Base-by-base conservation (phyloP, 2,329 filamentous ascomycete species). In the Xylaria sp. region DNA sequence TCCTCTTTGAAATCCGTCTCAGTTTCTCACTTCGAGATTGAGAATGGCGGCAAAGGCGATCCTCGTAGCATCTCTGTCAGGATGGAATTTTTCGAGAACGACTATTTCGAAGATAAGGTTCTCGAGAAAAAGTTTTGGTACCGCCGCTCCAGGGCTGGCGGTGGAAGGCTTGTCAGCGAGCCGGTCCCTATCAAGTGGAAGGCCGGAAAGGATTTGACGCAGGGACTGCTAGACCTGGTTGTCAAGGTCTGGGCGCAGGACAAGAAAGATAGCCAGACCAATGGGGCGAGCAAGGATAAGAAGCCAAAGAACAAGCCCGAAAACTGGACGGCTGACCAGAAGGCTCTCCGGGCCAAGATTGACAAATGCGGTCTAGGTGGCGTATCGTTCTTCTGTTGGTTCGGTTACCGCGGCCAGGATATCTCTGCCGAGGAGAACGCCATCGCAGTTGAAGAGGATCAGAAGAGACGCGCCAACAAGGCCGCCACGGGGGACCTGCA, bases 51-150 rank as follows among this genome's bases (percentile, higher is more conserved):
- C 63, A 81, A 84, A 66, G 93, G 92, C 77, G 92, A 96, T 77
- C 95, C 95, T 25, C 90, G 94, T 80, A 94, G 90, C 82, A 80
- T 98, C 75, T 84, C 87, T 69, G 88, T 97, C 84, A 90, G 84
- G 71, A 94, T 96, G 78, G 90, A 92, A 76, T 97, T 97, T 81
- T 83, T 82, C 69, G 87, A 90, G 72, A 98, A 98, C 82, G 90
- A 94, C 59, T 90, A 91, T 84, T 97, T 98, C 76, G 87, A 90
- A 78, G 87, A 97, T 83, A 86, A 83, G 64, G 87, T 90, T 63
- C 83, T 98, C 58, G 92, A 95, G 83, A 98, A 98, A 90, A 93
- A 92, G 79, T 97, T 98, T 83, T 95, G 91, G 88, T 94, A 91
- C 86, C 90, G 94, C 73, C 87, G 87, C 79, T 85, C 87, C 69